phyloP scores from a whole-genome alignment of 768 basidiomycete species.

The Auriscalpium vulgare region DNA sequence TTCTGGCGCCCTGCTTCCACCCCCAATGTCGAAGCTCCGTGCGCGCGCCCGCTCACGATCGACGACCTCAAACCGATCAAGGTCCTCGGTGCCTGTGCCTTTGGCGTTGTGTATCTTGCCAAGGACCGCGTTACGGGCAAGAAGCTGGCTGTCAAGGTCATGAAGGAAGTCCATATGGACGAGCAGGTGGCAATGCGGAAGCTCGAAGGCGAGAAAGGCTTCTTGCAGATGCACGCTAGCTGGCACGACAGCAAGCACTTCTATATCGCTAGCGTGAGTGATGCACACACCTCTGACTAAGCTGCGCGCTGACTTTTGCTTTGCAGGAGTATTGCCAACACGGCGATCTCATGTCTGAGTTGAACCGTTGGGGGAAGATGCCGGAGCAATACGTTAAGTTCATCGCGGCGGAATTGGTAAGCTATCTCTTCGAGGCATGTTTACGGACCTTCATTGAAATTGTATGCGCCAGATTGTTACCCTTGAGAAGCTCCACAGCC shows the following conservation, averaged over 20 bases:
- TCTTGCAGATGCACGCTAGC: neutral
- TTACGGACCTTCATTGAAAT: neutral
- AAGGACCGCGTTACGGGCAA: neutral
- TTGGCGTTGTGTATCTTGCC: neutral
- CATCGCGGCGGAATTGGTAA: neutral
- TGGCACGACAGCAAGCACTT: neutral
- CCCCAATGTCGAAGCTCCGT: neutral
- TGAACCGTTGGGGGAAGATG: neutral
- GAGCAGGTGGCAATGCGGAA: neutral
- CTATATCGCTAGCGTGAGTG: neutral
- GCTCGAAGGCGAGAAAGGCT: neutral
- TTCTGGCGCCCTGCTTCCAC: neutral
- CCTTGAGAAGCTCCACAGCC: constrained; percentile 15
- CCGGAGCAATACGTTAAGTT: neutral
- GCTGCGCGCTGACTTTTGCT: neutral
- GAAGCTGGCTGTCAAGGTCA: neutral
- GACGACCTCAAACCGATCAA: neutral
- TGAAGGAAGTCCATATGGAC: neutral
- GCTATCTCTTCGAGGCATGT: neutral
- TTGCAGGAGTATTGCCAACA: neutral
- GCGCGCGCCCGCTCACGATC: neutral
- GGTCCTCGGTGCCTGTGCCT: neutral
- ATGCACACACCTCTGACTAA: neutral
- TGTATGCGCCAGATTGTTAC: constrained; percentile 11
- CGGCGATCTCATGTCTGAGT: neutral